Conservation (phyloP, 2,329 filamentous ascomycete genomes). For the Ilyonectria mors-panacis region DNA sequence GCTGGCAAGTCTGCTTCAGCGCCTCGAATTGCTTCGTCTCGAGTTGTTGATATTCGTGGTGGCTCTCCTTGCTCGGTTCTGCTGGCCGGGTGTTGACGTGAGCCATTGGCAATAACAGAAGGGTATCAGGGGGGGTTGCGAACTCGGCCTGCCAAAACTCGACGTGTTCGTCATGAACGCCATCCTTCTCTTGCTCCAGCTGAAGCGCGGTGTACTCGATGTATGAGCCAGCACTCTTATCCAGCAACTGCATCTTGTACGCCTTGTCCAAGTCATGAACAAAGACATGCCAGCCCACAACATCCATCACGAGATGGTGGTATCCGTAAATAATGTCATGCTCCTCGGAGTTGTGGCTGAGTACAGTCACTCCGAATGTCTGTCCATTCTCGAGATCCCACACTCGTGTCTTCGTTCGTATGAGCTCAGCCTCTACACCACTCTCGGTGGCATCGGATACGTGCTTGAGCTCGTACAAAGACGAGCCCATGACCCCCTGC, state of each 20-base stretch:
- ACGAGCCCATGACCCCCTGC: constrained; percentile 46
- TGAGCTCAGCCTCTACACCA: constrained; percentile 47
- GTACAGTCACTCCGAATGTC: constrained; percentile 51
- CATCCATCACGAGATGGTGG: constrained; percentile 69
- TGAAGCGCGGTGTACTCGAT: constrained; percentile 55
- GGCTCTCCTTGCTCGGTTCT: constrained; percentile 18
- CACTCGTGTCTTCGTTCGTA: constrained; percentile 46
- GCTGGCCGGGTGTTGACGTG: constrained; percentile 8
- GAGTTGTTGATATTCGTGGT: constrained; percentile 22
- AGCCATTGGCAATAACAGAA: constrained; percentile 24
- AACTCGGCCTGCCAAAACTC: constrained; percentile 32
- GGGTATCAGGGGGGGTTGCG: constrained; percentile 27
- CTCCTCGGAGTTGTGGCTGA: constrained; percentile 49
- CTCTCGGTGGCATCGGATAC: constrained; percentile 38
- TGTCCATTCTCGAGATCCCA: constrained; percentile 58
- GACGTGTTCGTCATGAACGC: constrained; percentile 21
- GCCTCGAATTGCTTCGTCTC: background rate
- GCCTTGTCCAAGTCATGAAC: constrained; percentile 59
- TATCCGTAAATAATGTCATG: constrained; percentile 61
- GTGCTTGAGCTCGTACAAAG: constrained; percentile 48
- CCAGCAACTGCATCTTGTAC: constrained; percentile 53
- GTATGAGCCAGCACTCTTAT: constrained; percentile 50
- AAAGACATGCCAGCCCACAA: constrained; percentile 60
- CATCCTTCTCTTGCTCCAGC: constrained; percentile 40
- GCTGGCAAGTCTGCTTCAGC: constrained; percentile 35